phyloP scores from a whole-genome alignment of 1,139 yeast species.

The Diutina mesorugosa region DNA sequence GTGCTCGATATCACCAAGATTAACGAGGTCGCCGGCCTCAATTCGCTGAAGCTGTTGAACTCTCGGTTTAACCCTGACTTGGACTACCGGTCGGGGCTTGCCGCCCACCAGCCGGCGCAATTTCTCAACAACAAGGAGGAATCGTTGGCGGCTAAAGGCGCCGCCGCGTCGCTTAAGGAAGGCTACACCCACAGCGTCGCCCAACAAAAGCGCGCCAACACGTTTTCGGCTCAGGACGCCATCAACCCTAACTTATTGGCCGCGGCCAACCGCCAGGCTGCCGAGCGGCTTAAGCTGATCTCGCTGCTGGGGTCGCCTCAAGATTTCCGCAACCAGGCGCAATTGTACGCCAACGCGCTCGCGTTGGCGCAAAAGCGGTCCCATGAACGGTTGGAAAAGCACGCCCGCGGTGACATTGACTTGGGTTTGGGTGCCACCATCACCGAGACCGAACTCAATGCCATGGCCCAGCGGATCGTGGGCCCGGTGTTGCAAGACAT shows the following conservation, averaged over 20 bases:
- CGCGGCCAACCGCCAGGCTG: constrained; percentile 50
- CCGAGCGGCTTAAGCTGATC: constrained; percentile 31
- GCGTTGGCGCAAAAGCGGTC: constrained; percentile 60
- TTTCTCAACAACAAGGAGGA: constrained; percentile 18
- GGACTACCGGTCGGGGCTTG: constrained; percentile 31
- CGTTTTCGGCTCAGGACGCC: constrained; percentile 29
- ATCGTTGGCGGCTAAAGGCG: constrained; percentile 24
- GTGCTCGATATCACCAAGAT: constrained; percentile 29
- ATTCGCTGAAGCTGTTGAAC: constrained; percentile 27
- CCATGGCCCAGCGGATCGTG: constrained; percentile 72
- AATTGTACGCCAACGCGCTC: constrained; percentile 30
- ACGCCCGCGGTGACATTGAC: constrained; percentile 46
- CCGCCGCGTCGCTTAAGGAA: constrained; percentile 23
- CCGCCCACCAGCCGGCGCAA: constrained; percentile 13
- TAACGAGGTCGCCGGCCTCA: constrained; percentile 28
- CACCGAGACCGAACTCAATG: constrained; percentile 63
- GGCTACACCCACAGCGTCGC: constrained; percentile 15
- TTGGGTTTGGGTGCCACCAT: constrained; percentile 85
- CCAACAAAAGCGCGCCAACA: constrained; percentile 16
- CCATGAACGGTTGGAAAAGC: constrained; percentile 36
- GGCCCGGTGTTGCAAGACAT: constrained; percentile 78
- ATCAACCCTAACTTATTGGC: constrained; percentile 46
- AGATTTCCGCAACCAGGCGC: constrained; percentile 30
- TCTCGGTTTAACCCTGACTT: constrained; percentile 32
- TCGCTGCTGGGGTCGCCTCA: constrained; percentile 18